Evolutionary conservation across 192 early-diverging fungal species (phyloP), one percentile per base, ranked within the genome.

Genomic region (Coemansia pectinata): DNA sequence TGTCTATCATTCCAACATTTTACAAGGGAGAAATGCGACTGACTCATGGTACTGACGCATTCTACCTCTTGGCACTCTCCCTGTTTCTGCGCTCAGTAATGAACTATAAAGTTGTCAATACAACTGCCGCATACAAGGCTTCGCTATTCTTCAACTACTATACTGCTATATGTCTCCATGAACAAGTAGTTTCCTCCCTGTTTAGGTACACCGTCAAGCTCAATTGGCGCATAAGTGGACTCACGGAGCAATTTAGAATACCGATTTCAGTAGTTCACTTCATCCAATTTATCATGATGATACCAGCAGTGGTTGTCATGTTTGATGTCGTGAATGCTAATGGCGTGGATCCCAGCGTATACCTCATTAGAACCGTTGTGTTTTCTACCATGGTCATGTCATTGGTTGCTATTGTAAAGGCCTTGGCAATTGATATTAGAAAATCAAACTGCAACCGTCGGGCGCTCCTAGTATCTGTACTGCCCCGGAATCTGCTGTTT

Each of bases 91-190:
- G 76, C 11, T 70, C 76, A 1, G 76, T 63, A 8, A 25, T 78
- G 0, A 69, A 67, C 47, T 65, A 57, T 36, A 40, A 45, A 9
- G n/a, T 33, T 0, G 76, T 66, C 1, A 64, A 69, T 58, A 72
- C 71, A 48, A 44, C 48, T 0, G 45, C 58, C n/a, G 67, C 71
- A 11, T 78, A 78, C 39, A 72, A 69, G 27, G 76, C 70, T 5
- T 78, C 76, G 1, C 38, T 78, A 29, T 69, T 72, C 34, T 78
- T 78, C 48, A 65, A 72, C 39, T 72, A 72, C 50, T 61, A 39
- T 40, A 39, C 59, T 0, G 59, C 59, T 8, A 61, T 40, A 11
- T 61, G 38, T 36, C 34, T 58, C 19, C 59, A 40, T 4, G 36
- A 61, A 19, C 59, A 21, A 40, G 59, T 36, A 0, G 59, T 36